Conservation (phyloP, 2,329 filamentous ascomycete genomes). For the Cordyceps militaris region DNA sequence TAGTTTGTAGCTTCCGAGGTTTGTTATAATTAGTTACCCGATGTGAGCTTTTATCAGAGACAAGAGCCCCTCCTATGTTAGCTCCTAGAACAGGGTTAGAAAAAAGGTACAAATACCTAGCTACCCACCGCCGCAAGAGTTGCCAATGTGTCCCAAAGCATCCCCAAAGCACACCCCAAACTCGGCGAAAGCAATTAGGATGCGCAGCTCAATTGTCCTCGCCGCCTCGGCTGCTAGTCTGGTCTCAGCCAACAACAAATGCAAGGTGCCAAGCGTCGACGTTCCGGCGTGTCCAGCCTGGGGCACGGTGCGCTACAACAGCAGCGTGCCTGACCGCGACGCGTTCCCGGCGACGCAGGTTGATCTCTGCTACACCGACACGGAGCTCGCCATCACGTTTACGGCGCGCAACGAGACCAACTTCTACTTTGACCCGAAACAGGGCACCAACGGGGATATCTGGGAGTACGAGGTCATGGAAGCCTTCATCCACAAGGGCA, state of each 20-base stretch:
- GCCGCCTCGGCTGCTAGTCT: constrained; percentile 7
- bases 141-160: background rate
- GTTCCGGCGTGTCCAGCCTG: constrained; percentile 33
- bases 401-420: constrained; percentile 38
- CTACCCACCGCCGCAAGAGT: background rate
- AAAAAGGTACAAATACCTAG: background rate
- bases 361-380: constrained; percentile 39
- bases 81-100: background rate
- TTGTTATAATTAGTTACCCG: no score
- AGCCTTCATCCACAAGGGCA: constrained; percentile 39
- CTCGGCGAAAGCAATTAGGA: background rate
- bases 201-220: constrained; percentile 6
- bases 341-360: constrained; percentile 38
- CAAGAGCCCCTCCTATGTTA: background rate
- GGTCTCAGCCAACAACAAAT: constrained; percentile 6
- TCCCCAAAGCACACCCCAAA: background rate
- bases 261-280: constrained; percentile 22
- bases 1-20: no score
- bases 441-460: constrained; percentile 39
- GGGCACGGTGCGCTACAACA: constrained; percentile 32
- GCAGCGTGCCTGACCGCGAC: constrained; percentile 33
- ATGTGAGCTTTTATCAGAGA: background rate
- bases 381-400: constrained; percentile 34
- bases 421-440: constrained; percentile 38
- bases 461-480: constrained; percentile 46